Evolutionary conservation across 345 rosid species (phyloP).

Genomic region (Sapria himalayana): DNA sequence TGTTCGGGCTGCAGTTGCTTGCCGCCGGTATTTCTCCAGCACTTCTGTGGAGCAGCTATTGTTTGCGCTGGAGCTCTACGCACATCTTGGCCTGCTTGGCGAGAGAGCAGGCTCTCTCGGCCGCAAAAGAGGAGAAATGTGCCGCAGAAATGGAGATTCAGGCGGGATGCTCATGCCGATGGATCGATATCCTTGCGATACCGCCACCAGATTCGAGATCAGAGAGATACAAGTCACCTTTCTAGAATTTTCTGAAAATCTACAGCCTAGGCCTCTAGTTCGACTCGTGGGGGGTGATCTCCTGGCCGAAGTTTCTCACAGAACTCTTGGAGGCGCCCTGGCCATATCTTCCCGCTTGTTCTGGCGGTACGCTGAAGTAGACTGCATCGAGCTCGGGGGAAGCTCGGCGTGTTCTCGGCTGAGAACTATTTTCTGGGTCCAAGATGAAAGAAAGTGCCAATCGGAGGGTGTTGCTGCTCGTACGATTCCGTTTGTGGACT

Average conservation of each 20-base stretch:
- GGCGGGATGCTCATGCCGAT: constrained; percentile 36
- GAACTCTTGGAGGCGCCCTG: constrained; percentile 94
- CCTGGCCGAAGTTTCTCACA: constrained; percentile 56
- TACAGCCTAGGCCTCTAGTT: constrained; percentile 62
- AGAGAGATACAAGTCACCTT: constrained; percentile 61
- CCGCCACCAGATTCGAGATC: constrained; percentile 62
- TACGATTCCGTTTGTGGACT: constrained; percentile 46
- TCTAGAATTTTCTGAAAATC: constrained; percentile 40
- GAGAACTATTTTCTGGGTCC: constrained; percentile 81
- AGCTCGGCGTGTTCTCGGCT: constrained; percentile 22
- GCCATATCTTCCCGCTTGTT: constrained; percentile 59
- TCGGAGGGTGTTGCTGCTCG: constrained; percentile 16
- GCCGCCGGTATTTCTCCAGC: constrained; percentile 62
- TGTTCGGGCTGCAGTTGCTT: constrained; percentile 72
- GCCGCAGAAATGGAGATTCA: constrained; percentile 14
- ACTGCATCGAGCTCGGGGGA: constrained; percentile 61
- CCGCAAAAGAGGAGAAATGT: constrained; percentile 28
- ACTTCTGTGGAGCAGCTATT: constrained; percentile 93
- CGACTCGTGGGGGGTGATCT: constrained; percentile 71
- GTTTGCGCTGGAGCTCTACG: constrained; percentile 71
- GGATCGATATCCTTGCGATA: constrained; percentile 93
- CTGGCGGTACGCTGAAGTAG: constrained; percentile 74
- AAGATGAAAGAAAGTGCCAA: constrained; percentile 26
- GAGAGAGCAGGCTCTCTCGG: constrained; percentile 61
- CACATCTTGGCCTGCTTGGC: constrained; percentile 58